Base-by-base conservation (phyloP, 148 eudicot genomes). In the Nepenthes gracilis region DNA sequence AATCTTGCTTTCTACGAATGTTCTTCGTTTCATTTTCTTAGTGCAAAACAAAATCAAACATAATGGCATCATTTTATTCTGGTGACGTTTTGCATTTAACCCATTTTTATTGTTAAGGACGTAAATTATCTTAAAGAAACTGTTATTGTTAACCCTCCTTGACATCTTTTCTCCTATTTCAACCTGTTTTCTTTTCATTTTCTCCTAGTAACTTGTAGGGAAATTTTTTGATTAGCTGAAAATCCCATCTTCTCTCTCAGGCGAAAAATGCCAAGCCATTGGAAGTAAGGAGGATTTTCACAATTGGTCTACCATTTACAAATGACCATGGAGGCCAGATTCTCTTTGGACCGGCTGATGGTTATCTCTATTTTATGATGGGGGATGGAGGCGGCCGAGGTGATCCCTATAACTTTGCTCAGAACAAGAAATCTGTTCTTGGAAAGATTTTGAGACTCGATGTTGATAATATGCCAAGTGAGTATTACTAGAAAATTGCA, bases 241-340 rank as follows among this genome's bases (percentile, higher is more conserved):
- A 23, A 23, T 23, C 23, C 23, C 23, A 23, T 23, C 23, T 23
- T 4, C 55, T 14, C 12, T 64, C 45, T 66, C 67, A 92, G 98
- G 93, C 79, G 61, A 58, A 58, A 61, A 83, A 45, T 23, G 90
- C 83, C 10, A 84, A 81, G 47, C 83, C 96, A 51, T 12, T 62
- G 40, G 94, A 85, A 62, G 85, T 88, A 47, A 80, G 96, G 67
- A 77, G 96, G 67, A 88, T 92, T 48, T 85, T 92, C 40, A 83
- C 96, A 48, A 78, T 92, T 78, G 98, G 98, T 23, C 83, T 92
- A 34, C 98, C 98, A 32, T 77, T 65, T 57, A 73, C 81, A 62
- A 57, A 65, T n/a, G 49, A 76, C 74, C 96, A 85, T 47, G 96
- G 96, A 33, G 96, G 98, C 12, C 96, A 92, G 58, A 85, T 92